Conservation (phyloP, 208 protist species). For the Trypanosoma avium region DNA sequence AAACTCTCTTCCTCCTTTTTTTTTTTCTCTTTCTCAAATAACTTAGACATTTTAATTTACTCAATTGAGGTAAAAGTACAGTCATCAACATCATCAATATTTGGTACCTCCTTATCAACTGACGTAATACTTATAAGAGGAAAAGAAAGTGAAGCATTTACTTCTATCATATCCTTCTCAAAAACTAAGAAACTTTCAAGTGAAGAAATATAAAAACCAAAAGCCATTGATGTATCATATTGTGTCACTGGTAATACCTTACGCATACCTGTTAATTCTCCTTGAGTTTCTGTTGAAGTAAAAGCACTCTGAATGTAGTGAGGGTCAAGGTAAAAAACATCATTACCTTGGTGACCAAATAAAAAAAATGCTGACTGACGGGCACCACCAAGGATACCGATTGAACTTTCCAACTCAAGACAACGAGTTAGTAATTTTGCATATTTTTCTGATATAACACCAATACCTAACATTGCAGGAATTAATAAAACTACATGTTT, state of each 20-base stretch:
- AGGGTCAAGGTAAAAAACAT: slow-evolving; percentile 68
- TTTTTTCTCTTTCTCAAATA: background rate
- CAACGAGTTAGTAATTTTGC: slow-evolving; percentile 33
- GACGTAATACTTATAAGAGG: slow-evolving; percentile 39
- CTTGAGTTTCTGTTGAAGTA: slow-evolving; percentile 30
- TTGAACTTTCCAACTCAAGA: slow-evolving; percentile 48
- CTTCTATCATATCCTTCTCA: slow-evolving; percentile 30
- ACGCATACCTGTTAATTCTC: slow-evolving; percentile 6
- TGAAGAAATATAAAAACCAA: slow-evolving; percentile 63
- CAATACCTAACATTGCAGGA: slow-evolving; percentile 56
- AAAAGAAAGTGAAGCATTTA: slow-evolving; percentile 42
- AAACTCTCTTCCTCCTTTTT: background rate
- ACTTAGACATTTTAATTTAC: background rate
- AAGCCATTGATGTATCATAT: slow-evolving; percentile 53
- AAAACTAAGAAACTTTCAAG: slow-evolving; percentile 40
- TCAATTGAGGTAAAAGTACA: background rate
- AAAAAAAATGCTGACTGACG: slow-evolving; percentile 48
- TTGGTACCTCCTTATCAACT: background rate
- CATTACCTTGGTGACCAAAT: slow-evolving; percentile 55
- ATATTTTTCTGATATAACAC: slow-evolving; percentile 46
- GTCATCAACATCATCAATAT: background rate
- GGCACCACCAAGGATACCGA: slow-evolving; percentile 61
- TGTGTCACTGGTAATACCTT: background rate
- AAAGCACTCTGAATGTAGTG: slow-evolving; percentile 74
- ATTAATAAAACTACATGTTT: slow-evolving; percentile 58